These are phyloP conservation scores for Avena sativa DNA, from an alignment of 176 grass and related monocot species.

Conservation along the genomic window DNA sequence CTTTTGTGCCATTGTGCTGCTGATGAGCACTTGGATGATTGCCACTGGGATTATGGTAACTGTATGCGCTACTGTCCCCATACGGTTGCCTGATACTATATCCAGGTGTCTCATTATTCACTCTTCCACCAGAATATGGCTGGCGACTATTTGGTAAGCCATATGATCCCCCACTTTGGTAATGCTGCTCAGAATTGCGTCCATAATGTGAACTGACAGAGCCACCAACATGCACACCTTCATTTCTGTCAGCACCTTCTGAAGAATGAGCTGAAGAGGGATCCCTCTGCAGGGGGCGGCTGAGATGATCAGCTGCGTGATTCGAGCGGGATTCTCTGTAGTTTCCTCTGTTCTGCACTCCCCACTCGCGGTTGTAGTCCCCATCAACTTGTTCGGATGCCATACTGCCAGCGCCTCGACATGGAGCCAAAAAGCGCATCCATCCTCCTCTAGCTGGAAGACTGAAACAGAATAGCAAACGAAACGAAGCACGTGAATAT, in stretches of 20 bases:
- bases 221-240: constrained; percentile 15
- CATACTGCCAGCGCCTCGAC: constrained; percentile 39
- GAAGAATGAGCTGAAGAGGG: constrained; percentile 38
- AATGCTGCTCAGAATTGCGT: constrained; percentile 38
- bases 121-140: constrained; percentile 39
- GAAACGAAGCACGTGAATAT: background rate
- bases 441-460: constrained; percentile 45
- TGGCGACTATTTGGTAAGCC: constrained; percentile 41
- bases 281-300: constrained; percentile 21
- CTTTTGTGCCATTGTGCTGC: constrained; percentile 32
- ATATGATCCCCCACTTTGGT: constrained; percentile 44
- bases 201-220: constrained; percentile 26
- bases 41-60: constrained; percentile 22
- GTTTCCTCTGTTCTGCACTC: constrained; percentile 10
- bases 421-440: constrained; percentile 28
- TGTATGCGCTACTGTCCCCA: constrained; percentile 37
- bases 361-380: constrained; percentile 40
- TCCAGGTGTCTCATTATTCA: constrained; percentile 33
- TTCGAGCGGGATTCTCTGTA: constrained; percentile 12
- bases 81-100: constrained; percentile 42
- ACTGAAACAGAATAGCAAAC: constrained; percentile 27
- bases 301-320: constrained; percentile 15
- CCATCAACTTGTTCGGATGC: constrained; percentile 52
- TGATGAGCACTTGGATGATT: constrained; percentile 29
- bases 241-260: constrained; percentile 18